phyloP scores from a whole-genome alignment of 176 grass and related monocot species.

The Eleusine indica region DNA sequence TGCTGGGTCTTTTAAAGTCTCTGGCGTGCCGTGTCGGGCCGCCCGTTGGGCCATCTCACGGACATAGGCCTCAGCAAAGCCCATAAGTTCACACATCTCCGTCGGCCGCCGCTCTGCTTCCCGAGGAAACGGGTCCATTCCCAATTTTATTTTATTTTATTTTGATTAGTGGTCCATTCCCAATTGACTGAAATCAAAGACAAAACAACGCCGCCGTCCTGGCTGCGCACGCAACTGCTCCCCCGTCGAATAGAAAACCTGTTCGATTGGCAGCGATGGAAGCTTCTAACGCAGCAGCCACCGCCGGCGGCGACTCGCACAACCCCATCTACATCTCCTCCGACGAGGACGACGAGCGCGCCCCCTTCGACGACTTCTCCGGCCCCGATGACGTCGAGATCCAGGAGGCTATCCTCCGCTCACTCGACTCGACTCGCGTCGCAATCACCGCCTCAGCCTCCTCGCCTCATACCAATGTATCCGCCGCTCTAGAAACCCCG shows the following conservation, averaged over 20 bases:
- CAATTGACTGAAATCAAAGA: neutral
- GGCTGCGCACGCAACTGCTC: neutral
- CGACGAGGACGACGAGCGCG: neutral
- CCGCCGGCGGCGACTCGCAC: neutral
- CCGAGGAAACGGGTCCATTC: too few relatives aligned
- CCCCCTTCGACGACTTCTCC: neutral
- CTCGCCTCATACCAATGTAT: neutral
- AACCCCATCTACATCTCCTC: neutral
- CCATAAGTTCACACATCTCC: too few relatives aligned
- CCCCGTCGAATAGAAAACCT: neutral
- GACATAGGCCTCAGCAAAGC: too few relatives aligned
- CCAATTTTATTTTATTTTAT: too few relatives aligned
- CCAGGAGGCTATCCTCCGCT: constrained; percentile 54
- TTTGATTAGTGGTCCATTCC: too few relatives aligned
- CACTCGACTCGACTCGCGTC: constrained; percentile 27
- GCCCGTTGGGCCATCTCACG: too few relatives aligned
- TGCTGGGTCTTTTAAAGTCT: too few relatives aligned
- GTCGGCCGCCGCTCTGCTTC: too few relatives aligned
- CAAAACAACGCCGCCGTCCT: neutral
- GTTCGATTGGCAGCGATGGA: neutral
- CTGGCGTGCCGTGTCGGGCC: too few relatives aligned
- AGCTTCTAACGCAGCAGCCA: neutral
- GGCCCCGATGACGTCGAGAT: constrained; percentile 38
- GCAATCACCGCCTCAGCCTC: neutral
- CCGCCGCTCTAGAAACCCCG: neutral